Evolutionary conservation across 495 filamentous ascomycete genomes (phyloP).

Genomic region (Lentithecium fluviatile): DNA sequence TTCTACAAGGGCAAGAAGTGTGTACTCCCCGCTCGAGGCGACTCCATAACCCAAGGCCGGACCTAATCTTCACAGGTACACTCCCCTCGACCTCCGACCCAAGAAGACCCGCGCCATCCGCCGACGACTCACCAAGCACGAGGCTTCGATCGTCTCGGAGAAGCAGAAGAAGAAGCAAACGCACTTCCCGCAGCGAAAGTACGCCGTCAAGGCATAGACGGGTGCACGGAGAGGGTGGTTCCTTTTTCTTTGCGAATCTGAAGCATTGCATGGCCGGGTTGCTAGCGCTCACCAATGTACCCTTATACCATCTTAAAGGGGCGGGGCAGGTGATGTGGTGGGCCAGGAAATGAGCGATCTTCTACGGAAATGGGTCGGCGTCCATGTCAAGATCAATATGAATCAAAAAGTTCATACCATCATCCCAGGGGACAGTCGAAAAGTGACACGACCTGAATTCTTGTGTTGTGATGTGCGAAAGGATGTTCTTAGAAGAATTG

Average conservation of each 20-base stretch:
- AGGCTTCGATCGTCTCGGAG: conserved; percentile 74
- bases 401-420: conserved; percentile 31
- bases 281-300: conserved; percentile 34
- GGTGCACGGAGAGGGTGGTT: conserved; percentile 10
- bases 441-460: background rate
- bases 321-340: conserved; percentile 10
- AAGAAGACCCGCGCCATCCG: conserved; percentile 97
- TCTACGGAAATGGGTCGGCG: conserved; percentile 32
- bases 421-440: background rate
- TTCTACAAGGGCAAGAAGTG: conserved; percentile 99
- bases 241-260: conserved; percentile 27
- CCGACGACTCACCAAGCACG: conserved; percentile 84
- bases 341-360: conserved; percentile 24
- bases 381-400: conserved; percentile 31
- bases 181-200: conserved; percentile 99
- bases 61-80: conserved; percentile 18
- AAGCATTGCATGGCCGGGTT: conserved; percentile 37
- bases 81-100: conserved; percentile 82
- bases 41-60: conserved; percentile 62
- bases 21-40: conserved; percentile 60
- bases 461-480: background rate
- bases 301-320: conserved; percentile 29
- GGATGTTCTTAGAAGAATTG: background rate
- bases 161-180: conserved; percentile 90
- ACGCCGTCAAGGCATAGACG: conserved; percentile 85